Base-by-base conservation (phyloP, 106 monocot genomes). In the Hemerocallis citrina region DNA sequence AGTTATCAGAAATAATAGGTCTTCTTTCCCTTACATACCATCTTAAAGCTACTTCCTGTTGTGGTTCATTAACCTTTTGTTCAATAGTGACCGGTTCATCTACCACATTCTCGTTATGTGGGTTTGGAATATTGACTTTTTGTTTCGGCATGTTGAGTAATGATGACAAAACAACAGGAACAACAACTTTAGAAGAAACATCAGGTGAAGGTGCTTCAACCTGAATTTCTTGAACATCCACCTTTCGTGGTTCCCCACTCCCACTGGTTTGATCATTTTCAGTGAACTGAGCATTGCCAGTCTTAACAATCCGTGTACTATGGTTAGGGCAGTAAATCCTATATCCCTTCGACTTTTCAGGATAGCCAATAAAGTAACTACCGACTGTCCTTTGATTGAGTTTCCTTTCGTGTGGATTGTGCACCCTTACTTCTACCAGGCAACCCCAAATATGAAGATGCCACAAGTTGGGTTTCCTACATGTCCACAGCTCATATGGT, bases 341-440 rank as follows among this genome's bases (percentile, higher is more conserved):
- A 64, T 64, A 50, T 33, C 34, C 48, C 31, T 64, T 48, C 8
- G 32, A 36, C 35, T 34, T 49, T 64, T 64, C 14, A n/a, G 30
- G n/a, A 64, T 64, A 49, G 12, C 34, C 34, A 49, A 64, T 64
- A 34, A 64, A 64, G 33, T 34, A 49, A 5, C 48, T 33, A 64
- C 32, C 22, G 27, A 8, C 31, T 33, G 44, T 63, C 46, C 46
- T 44, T 31, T 13, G 0, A n/a, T 63, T n/a, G 3, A 45, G 27
- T 47, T 63, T 63, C 0, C 31, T 63, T 46, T 63, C 45, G n/a
- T 63, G 32, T 63, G 63, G 63, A 45, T 63, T 63, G 46, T 63
- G 32, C n/a, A 45, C 44, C 46, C 45, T 32, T 30, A 63, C 28
- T 46, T 63, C 22, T 36, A 12, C 17, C 15, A 21, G 7, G 15